These are phyloP conservation scores for Neurospora sp. DNA, from an alignment of 495 filamentous ascomycete genomes.

Conservation along the genomic window DNA sequence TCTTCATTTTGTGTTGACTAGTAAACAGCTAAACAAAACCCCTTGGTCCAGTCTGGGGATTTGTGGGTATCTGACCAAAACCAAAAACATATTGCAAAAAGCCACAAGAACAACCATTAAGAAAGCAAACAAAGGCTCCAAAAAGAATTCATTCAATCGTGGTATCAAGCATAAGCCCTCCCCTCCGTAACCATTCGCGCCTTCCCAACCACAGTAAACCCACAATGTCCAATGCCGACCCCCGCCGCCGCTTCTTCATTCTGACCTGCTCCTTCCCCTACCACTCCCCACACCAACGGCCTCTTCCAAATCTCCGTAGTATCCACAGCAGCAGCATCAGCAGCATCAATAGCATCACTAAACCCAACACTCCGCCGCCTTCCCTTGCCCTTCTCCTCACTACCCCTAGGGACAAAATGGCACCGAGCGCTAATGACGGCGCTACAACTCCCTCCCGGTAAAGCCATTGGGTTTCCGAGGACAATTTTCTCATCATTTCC, in stretches of 20 bases:
- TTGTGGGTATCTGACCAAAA: not conserved
- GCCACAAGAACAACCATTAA: not conserved
- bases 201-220: conserved; percentile 20
- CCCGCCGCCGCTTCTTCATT: conserved; percentile 1
- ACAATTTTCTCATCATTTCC: not conserved
- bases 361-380: not conserved
- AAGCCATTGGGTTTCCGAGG: conserved; percentile 31
- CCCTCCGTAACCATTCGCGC: conserved; percentile 21
- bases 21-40: not conserved
- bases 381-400: conserved; percentile 4
- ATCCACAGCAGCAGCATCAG: not conserved
- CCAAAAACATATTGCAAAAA: too few relatives aligned
- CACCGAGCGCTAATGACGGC: conserved; percentile 35
- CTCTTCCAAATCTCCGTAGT: conserved; percentile 13
- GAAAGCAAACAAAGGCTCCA: not conserved
- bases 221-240: conserved; percentile 25
- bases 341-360: not conserved
- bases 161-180: conserved; percentile 28
- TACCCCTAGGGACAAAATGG: conserved; percentile 9
- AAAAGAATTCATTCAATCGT: not conserved
- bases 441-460: conserved; percentile 29
- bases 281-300: conserved; percentile 31
- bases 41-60: not conserved
- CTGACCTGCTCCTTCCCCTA: conserved; percentile 16
- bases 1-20: not conserved